Percentiles rank a stretch among this genome's conserved stretches.
phyloP scores from a whole-genome alignment of 2,329 filamentous ascomycete genomes.

The Cordyceps javanica region DNA sequence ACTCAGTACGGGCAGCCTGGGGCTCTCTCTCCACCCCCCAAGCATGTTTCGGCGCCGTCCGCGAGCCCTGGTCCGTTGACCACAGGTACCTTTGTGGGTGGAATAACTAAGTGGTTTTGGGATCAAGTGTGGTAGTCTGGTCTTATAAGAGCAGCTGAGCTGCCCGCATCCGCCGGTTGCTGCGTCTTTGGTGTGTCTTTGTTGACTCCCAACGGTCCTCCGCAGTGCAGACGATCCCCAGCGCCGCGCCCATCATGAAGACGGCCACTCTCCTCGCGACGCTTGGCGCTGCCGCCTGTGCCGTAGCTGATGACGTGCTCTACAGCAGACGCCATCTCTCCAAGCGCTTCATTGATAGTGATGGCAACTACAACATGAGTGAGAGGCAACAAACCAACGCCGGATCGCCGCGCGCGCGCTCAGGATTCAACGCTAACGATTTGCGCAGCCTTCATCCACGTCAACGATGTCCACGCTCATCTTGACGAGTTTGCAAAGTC shows the following conservation, averaged over 20 bases:
- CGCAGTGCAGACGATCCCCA: neutral
- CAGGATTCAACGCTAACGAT: neutral
- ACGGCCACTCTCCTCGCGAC: constrained; percentile 20
- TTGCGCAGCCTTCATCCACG: constrained; percentile 53
- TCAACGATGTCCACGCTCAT: constrained; percentile 65
- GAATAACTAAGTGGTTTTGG: no score
- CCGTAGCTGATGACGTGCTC: constrained; percentile 38
- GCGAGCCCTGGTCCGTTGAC: neutral
- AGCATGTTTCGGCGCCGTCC: neutral
- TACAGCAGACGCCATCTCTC: constrained; percentile 38
- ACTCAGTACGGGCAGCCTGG: no score
- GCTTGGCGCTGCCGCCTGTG: constrained; percentile 24
- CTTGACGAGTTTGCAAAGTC: constrained; percentile 56
- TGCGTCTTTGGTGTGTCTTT: neutral
- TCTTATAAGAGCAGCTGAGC: neutral
- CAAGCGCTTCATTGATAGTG: constrained; percentile 43
- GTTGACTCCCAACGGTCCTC: neutral
- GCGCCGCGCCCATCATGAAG: constrained; percentile 14
- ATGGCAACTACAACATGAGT: constrained; percentile 49
- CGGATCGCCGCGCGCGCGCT: no score
- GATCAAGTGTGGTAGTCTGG: neutral
- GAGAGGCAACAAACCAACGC: constrained; percentile 20
- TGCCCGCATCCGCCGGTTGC: neutral
- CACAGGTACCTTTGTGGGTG: neutral
- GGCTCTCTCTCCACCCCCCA: neutral